phyloP scores from a whole-genome alignment of 805 yeast genomes.

The Yarrowia phangngaensis region DNA sequence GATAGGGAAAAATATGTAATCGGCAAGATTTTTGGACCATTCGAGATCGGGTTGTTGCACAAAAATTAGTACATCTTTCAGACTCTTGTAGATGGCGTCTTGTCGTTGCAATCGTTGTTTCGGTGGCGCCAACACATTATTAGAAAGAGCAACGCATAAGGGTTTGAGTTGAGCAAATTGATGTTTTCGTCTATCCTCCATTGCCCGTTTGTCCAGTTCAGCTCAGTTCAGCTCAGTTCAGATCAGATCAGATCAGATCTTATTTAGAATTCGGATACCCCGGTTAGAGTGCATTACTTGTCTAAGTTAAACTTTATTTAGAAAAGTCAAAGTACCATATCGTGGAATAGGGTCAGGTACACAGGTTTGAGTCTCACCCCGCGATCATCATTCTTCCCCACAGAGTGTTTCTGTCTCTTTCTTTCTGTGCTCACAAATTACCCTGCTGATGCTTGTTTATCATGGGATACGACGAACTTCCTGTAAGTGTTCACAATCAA shows the following conservation, averaged over 20 bases:
- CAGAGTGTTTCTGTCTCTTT: neutral
- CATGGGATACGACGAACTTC: constrained; percentile 26
- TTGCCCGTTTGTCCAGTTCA: too few relatives aligned
- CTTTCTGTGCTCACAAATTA: neutral
- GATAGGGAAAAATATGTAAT: constrained; percentile 27
- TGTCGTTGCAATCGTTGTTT: constrained; percentile 15
- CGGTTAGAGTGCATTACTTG: constrained; percentile 1
- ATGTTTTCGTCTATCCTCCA: neutral
- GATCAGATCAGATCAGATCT: too few relatives aligned
- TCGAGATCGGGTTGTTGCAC: constrained; percentile 1
- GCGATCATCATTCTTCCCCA: neutral
- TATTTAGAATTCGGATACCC: constrained; percentile 5
- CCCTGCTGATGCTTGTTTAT: constrained; percentile 3
- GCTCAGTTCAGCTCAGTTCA: too few relatives aligned
- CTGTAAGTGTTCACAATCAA: constrained; percentile 21
- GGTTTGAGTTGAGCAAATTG: constrained; percentile 10
- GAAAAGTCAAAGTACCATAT: too few relatives aligned
- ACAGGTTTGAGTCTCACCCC: too few relatives aligned
- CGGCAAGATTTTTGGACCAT: constrained; percentile 24
- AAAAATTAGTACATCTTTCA: constrained; percentile 1
- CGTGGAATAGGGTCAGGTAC: too few relatives aligned
- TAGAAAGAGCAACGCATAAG: constrained; percentile 1
- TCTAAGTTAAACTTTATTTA: neutral
- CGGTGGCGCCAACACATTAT: constrained; percentile 1
- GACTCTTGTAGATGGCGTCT: constrained; percentile 5